phyloP scores from a whole-genome alignment of 2,329 filamentous ascomycete genomes.

The Colletotrichum camelliae region DNA sequence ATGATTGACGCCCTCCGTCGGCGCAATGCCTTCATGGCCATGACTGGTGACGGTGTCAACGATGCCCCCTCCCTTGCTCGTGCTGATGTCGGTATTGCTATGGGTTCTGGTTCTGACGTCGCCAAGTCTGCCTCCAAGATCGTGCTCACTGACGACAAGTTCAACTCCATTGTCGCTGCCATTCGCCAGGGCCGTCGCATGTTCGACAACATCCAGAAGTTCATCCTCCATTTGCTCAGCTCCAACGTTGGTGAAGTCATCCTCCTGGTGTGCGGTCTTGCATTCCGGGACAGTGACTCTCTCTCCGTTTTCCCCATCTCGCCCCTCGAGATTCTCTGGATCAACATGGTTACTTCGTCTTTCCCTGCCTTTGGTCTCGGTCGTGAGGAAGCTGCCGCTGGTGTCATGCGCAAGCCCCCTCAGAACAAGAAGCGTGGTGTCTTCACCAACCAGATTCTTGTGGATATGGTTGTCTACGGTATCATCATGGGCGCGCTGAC shows the following conservation, averaged over 20 bases:
- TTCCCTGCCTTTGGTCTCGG: constrained; percentile 89
- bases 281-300: constrained; percentile 73
- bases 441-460: constrained; percentile 78
- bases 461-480: constrained; percentile 83
- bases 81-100: constrained; percentile 86
- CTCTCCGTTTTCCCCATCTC: constrained; percentile 86
- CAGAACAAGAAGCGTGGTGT: constrained; percentile 72
- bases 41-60: constrained; percentile 91
- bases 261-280: constrained; percentile 80
- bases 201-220: constrained; percentile 91
- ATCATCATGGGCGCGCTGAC: constrained; percentile 76
- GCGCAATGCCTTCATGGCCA: constrained; percentile 77
- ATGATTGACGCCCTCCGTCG: constrained; percentile 91
- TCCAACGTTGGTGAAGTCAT: constrained; percentile 87
- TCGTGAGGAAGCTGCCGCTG: constrained; percentile 74
- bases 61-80: constrained; percentile 82
- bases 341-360: constrained; percentile 91
- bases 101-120: constrained; percentile 88
- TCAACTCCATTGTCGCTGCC: constrained; percentile 83
- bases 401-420: constrained; percentile 82
- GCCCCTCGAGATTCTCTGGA: constrained; percentile 89
- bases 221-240: constrained; percentile 79
- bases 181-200: constrained; percentile 84
- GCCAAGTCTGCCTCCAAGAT: constrained; percentile 84
- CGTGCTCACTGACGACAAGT: constrained; percentile 87